A percentile compares a stretch with the other conserved stretches of the same genome.
phyloP scores from a whole-genome alignment of 768 basidiomycete species.

The Termitomyces sp. region DNA sequence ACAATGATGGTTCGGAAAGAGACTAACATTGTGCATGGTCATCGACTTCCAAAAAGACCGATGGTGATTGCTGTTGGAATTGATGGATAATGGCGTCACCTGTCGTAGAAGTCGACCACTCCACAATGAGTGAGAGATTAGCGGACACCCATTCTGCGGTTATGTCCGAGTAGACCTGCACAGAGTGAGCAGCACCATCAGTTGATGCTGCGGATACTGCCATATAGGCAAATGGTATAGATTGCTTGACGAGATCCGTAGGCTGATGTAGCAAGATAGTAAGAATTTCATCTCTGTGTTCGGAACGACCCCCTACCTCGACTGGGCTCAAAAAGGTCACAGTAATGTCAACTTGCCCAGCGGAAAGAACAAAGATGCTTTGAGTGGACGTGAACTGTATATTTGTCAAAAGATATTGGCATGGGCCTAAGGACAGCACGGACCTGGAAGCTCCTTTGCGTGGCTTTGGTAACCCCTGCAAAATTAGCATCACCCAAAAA shows the following conservation, averaged over 20 bases:
- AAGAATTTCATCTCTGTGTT: background rate
- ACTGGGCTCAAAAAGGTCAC: conserved; percentile 66
- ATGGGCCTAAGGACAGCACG: background rate
- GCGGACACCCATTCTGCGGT: conserved; percentile 50
- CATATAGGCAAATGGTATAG: conserved; percentile 59
- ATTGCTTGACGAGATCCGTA: conserved; percentile 57
- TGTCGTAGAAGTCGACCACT: conserved; percentile 52
- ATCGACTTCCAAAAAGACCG: conserved; percentile 44
- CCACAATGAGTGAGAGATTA: conserved; percentile 42
- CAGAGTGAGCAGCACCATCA: conserved; percentile 44
- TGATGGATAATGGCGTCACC: conserved; percentile 48
- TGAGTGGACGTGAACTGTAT: conserved; percentile 65
- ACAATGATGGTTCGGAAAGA: background rate
- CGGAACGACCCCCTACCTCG: conserved; percentile 38
- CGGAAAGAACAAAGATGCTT: conserved; percentile 56
- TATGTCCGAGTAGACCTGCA: conserved; percentile 60
- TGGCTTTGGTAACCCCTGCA: conserved; percentile 42
- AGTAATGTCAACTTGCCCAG: conserved; percentile 61
- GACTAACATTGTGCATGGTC: conserved; percentile 55
- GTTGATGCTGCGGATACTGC: conserved; percentile 44
- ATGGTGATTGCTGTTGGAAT: conserved; percentile 45
- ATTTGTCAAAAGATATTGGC: background rate
- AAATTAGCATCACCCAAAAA: conserved; percentile 54
- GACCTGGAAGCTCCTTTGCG: conserved; percentile 54
- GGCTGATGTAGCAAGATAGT: conserved; percentile 31